Conservation (phyloP, 164 flowering plant genomes). For the Echeveria elegans region DNA sequence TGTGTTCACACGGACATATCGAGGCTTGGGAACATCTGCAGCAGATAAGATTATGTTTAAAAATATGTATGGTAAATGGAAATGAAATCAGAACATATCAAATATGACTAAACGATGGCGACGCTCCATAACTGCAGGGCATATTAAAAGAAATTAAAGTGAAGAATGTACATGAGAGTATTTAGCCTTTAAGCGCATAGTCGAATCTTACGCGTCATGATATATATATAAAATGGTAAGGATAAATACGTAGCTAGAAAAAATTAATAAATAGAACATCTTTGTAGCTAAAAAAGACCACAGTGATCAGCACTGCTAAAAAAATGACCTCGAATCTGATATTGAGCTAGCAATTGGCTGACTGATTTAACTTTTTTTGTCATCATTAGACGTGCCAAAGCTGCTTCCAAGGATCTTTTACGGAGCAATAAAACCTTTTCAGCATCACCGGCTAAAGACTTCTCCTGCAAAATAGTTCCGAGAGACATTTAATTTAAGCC, state of each 20-base stretch:
- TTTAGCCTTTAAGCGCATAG: neutral
- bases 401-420: conserved; percentile 42
- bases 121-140: neutral
- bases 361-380: conserved; percentile 45
- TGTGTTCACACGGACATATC: conserved; percentile 83
- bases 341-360: conserved; percentile 38
- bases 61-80: neutral
- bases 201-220: neutral
- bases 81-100: too few relatives aligned
- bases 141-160: neutral
- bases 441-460: conserved; percentile 52
- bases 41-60: conserved; percentile 11
- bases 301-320: neutral
- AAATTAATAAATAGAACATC: neutral
- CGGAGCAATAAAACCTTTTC: conserved; percentile 54
- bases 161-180: neutral
- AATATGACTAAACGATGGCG: neutral
- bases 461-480: conserved; percentile 30
- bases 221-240: neutral
- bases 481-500: neutral
- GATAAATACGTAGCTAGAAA: neutral
- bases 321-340: conserved; percentile 44
- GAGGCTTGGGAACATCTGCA: conserved; percentile 61
- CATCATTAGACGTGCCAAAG: conserved; percentile 46
- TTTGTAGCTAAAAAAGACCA: neutral